A percentile compares a stretch with the other conserved stretches of the same genome.
phyloP scores from a whole-genome alignment of 805 yeast species.

The Candida sphagnicola region DNA sequence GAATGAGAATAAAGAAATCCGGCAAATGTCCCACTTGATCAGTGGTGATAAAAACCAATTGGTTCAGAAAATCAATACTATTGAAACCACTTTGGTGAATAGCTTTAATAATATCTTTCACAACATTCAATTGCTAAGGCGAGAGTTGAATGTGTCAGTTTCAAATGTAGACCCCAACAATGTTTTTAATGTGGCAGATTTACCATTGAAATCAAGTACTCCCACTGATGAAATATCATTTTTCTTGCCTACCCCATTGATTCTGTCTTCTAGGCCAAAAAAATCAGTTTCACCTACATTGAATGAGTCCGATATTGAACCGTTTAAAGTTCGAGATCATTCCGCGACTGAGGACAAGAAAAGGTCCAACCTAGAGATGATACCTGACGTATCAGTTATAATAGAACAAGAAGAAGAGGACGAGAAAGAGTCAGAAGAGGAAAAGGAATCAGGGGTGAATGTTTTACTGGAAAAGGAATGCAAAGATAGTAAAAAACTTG shows the following conservation, averaged over 20 bases:
- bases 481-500: too few species aligned
- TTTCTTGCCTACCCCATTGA: conserved; percentile 2
- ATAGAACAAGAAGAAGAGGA: conserved; percentile 1
- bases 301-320: neutral
- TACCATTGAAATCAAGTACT: neutral
- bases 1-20: conserved; percentile 41
- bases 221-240: neutral
- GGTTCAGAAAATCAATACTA: neutral
- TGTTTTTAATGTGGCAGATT: neutral
- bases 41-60: neutral
- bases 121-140: neutral
- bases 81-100: conserved; percentile 5
- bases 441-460: too few species aligned
- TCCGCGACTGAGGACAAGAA: too few species aligned
- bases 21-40: neutral
- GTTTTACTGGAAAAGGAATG: too few species aligned
- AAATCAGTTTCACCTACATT: neutral
- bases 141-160: neutral
- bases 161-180: neutral
- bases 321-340: too few species aligned
- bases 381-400: conserved; percentile 1
- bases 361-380: too few species aligned
- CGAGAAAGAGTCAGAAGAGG: too few species aligned
- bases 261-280: neutral
- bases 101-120: conserved; percentile 1